Evolutionary conservation across 1,284 basidiomycete species (phyloP).

Genomic region (Microbotryomycetes sp.): DNA sequence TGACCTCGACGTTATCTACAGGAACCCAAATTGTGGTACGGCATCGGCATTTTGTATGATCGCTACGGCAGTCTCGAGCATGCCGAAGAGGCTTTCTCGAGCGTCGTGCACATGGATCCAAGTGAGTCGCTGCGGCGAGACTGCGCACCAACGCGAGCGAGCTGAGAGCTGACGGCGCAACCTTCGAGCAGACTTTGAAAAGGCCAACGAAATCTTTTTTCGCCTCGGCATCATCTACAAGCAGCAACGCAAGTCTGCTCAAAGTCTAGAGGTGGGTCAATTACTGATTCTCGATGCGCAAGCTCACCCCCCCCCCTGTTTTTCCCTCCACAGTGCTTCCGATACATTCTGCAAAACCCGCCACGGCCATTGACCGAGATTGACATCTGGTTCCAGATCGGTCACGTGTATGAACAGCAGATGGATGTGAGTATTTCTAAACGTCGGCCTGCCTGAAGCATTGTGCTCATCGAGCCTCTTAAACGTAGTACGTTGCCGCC

Average conservation of each 20-base stretch:
- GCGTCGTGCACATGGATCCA: conserved; percentile 93
- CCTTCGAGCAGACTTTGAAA: conserved; percentile 73
- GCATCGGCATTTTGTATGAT: conserved; percentile 97
- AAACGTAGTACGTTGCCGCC: conserved; percentile 69
- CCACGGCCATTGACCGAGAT: conserved; percentile 91
- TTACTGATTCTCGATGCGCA: conserved; percentile 2
- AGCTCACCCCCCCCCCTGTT: not conserved
- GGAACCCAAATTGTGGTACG: conserved; percentile 99
- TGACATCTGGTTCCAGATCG: conserved; percentile 99
- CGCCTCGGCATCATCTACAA: conserved; percentile 99
- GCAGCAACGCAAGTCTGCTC: conserved; percentile 86
- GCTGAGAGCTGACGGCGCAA: not conserved
- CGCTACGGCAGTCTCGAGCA: conserved; percentile 97
- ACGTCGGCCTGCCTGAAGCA: not conserved
- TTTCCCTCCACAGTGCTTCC: conserved; percentile 59
- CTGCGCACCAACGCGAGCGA: not conserved
- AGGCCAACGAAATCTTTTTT: conserved; percentile 98
- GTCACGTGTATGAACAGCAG: conserved; percentile 95
- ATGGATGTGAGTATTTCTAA: conserved; percentile 62
- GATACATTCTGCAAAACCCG: conserved; percentile 89
- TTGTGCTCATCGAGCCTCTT: not conserved
- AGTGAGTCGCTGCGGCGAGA: conserved; percentile 47
- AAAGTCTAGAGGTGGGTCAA: conserved; percentile 57
- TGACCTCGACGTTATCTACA: too few relatives aligned
- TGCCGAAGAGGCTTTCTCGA: conserved; percentile 95